Evolutionary conservation across 805 yeast genomes (phyloP).

Genomic region (Lipomyces kockii): DNA sequence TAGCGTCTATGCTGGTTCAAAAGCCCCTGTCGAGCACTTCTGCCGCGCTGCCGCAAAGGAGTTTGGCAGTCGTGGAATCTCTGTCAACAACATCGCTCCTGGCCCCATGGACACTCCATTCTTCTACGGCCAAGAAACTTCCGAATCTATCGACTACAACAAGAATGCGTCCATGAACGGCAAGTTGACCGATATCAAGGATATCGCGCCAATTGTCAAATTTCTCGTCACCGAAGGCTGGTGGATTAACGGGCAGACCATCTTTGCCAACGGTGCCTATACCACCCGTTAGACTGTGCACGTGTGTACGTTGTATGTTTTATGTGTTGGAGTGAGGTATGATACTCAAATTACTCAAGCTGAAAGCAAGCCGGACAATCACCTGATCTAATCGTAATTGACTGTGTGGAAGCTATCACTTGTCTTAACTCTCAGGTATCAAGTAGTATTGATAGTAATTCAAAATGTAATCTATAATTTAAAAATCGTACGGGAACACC

Average conservation of each 20-base stretch:
- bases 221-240: constrained; percentile 58
- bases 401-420: too few species aligned
- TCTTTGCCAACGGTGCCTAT: constrained; percentile 54
- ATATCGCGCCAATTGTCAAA: constrained; percentile 65
- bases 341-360: too few species aligned
- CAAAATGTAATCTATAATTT: too few species aligned
- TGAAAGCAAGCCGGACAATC: too few species aligned
- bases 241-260: constrained; percentile 71
- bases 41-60: constrained; percentile 53
- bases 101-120: constrained; percentile 67
- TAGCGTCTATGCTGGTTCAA: constrained; percentile 67
- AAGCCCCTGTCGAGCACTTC: constrained; percentile 68
- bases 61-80: constrained; percentile 46
- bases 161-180: constrained; percentile 55
- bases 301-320: too few species aligned
- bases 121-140: constrained; percentile 52
- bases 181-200: constrained; percentile 42
- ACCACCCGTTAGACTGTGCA: constrained; percentile 53
- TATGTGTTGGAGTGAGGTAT: too few species aligned
- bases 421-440: too few species aligned
- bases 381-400: too few species aligned
- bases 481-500: too few species aligned
- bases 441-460: too few species aligned
- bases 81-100: constrained; percentile 75
- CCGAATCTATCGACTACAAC: constrained; percentile 54